Base-by-base conservation (phyloP, 1,284 basidiomycete genomes). In the Schizophyllum amplum region DNA sequence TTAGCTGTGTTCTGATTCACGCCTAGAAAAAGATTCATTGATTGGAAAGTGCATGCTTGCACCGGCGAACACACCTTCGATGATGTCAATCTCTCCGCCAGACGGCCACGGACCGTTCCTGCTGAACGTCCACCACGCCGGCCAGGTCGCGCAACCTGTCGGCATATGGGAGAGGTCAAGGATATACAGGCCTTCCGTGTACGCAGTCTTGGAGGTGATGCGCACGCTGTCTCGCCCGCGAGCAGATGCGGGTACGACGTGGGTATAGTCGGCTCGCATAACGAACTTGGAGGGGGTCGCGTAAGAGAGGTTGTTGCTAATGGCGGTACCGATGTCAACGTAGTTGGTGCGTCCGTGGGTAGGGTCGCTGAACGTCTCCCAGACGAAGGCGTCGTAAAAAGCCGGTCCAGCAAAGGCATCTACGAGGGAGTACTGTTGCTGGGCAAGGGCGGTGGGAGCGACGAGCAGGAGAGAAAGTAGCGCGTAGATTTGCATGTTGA, bases 61-160 rank as follows among this genome's bases (percentile, higher is more conserved):
- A n/a, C n/a, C 23, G 11, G 58, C 46, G 6, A 25, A 62, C 58
- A 21, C 52, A 73, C 78, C 77, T 68, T 81, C 79, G 15, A 81
- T 72, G 58, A 81, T 77, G 62, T 83, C 81, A 49, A 73, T 69
- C 55, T 73, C 71, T 6, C 81, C 81, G 21, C 81, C 80, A 2
- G 68, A 46, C 0, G 81, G 81, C 82, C 82, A 83, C 6, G 75
- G 78, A 0, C 78, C 75, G 26, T 65, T 62, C 52, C 73, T 61
- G 50, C 79, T 82, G 27, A 80, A 63, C 24, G 82, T 81, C 84
- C 85, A 87, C 64, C 79, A 86, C 9, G 84, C 84, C 5, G 84
- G 84, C 85, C 84, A 86, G 13, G 79, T 81, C 5, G 65, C 69
- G 57, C 80, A 82, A 2, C 80, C 80, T 53, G 70, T 64, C 0